Conservation (phyloP, 192 early-diverging fungal species). For the Mortierella claussenii region DNA sequence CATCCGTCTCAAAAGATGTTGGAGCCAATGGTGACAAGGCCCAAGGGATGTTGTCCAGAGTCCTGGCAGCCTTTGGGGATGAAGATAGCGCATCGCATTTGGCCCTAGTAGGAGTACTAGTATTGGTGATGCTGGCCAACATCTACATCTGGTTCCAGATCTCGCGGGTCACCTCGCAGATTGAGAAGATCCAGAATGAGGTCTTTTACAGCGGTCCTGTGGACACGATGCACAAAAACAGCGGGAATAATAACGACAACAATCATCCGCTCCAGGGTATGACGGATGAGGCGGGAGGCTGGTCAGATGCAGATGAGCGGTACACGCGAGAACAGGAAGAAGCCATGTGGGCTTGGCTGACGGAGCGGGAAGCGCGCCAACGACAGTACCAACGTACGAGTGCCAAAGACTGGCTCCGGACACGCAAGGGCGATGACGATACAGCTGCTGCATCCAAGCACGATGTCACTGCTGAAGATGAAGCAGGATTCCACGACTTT, state of each 20-base stretch:
- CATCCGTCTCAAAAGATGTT: background rate
- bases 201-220: constrained; percentile 5
- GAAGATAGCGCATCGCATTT: constrained; percentile 21
- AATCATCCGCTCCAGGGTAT: background rate
- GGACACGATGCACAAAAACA: constrained; percentile 9
- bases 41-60: background rate
- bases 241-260: background rate
- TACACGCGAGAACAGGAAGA: constrained; percentile 36
- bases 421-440: background rate
- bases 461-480: too few relatives aligned
- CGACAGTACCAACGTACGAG: constrained; percentile 20
- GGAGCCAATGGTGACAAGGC: background rate
- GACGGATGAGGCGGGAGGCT: background rate
- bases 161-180: constrained; percentile 42
- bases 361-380: constrained; percentile 39
- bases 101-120: constrained; percentile 22
- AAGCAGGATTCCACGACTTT: constrained; percentile 2
- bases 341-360: constrained; percentile 55
- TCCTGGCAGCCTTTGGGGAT: background rate
- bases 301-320: background rate
- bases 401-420: constrained; percentile 1
- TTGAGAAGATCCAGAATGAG: constrained; percentile 36
- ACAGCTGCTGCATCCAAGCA: too few relatives aligned
- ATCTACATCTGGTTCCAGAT: constrained; percentile 50
- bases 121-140: constrained; percentile 42